Base-by-base conservation (phyloP, 192 early-diverging fungal species). In the Coemansia sp. region DNA sequence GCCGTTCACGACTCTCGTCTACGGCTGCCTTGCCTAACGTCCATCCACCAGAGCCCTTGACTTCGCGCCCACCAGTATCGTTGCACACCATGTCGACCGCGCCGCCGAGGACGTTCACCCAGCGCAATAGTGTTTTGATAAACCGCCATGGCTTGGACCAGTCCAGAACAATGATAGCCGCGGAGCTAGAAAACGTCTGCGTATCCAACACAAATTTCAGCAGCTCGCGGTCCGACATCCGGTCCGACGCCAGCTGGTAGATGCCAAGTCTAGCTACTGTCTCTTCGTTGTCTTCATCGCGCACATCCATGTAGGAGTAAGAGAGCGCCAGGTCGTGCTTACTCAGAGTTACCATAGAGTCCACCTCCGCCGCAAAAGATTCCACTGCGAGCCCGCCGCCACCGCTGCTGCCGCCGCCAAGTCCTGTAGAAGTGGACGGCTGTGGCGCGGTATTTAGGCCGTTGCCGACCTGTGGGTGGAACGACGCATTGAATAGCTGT, bases 141-240 rank as follows among this genome's bases (percentile, higher is more conserved):
- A 95, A 97, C 28, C 73, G 79, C 92, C 93, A 95, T 20, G 95
- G 95, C 73, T 85, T 83, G 21, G 88, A 84, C 95, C 95, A 98
- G 80, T 98, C 95, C 43, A 98, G 79, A 45, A 90, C 88, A 55
- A 98, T 84, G 0, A 95, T 77, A 0, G 91, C 88, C 26, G 89
- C 72, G 0, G 88, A 83, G 60, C 88, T 83, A 0, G 84, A 64
- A 33, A 94, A 66, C 16, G 90, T 83, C 20, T 86, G 82, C 35
- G 84, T 72, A 63, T 86, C 88, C 46, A 95, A 71, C 34, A 88
- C 91, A 72, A 91, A 90, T 53, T 77, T 81, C 34, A 95, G 78
- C 62, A 93, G 76, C 50, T 86, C 86, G 63, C 84, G 78, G 63
- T 89, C 93, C 57, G 88, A 82, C 24, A 84, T 73, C 55, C 87